These are phyloP conservation scores for Capsicum chinense DNA, from an alignment of 257 asterid genomes.

Conservation along the genomic window DNA sequence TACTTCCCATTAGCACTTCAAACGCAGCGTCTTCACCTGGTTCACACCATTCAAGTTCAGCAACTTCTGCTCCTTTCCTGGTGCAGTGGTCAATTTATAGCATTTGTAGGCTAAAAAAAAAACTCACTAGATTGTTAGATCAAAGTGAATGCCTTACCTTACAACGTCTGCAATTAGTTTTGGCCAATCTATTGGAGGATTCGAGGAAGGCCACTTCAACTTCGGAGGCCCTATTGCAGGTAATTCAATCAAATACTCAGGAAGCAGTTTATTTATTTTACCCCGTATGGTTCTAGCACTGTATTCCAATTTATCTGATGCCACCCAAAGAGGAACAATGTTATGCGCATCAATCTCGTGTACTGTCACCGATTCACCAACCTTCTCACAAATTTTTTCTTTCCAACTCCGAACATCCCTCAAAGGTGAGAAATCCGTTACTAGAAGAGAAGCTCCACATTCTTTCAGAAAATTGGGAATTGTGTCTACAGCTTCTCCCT, in stretches of 20 bases:
- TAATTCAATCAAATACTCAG: slow-evolving; percentile 74
- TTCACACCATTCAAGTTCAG: slow-evolving; percentile 95
- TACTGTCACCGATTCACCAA: slow-evolving; percentile 61
- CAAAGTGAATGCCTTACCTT: slow-evolving; percentile 52
- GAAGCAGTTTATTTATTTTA: slow-evolving; percentile 79
- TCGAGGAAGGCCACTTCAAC: slow-evolving; percentile 57
- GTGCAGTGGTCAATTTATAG: slow-evolving; percentile 36
- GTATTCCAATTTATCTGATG: slow-evolving; percentile 85
- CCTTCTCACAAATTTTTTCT: slow-evolving; percentile 62
- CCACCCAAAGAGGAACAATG: slow-evolving; percentile 91
- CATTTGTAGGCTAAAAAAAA: slow-evolving; percentile 28
- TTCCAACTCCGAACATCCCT: slow-evolving; percentile 85
- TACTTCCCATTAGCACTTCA: slow-evolving; percentile 67
- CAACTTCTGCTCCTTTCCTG: slow-evolving; percentile 96
- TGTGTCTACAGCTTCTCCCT: slow-evolving; percentile 91
- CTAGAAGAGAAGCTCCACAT: slow-evolving; percentile 89
- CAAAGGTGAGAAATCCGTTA: slow-evolving; percentile 92
- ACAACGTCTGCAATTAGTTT: slow-evolving; percentile 59
- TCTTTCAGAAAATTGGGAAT: slow-evolving; percentile 77
- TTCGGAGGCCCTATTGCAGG: slow-evolving; percentile 58
- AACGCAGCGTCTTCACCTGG: slow-evolving; percentile 88
- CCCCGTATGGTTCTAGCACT: slow-evolving; percentile 83
- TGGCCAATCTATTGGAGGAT: slow-evolving; percentile 62
- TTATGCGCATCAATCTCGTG: slow-evolving; percentile 97
- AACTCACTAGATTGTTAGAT: slow-evolving; percentile 29